phyloP scores from a whole-genome alignment of 2,329 filamentous ascomycete genomes.

The Colletotrichum sojae region DNA sequence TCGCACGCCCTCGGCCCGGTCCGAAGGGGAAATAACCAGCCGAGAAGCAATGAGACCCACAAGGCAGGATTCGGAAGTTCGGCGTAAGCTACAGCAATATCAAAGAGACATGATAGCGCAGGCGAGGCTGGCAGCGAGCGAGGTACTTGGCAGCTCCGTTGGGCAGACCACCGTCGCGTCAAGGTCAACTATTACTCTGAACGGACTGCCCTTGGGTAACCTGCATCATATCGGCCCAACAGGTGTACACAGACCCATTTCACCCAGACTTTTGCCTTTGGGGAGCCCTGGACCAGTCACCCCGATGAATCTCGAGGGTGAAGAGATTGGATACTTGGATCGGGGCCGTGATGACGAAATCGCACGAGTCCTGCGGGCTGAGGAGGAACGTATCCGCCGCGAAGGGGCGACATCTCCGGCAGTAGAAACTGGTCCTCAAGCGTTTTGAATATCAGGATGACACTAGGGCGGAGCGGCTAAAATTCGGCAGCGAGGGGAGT shows the following conservation, averaged over 20 bases:
- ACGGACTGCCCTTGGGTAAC: constrained; percentile 53
- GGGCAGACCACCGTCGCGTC: constrained; percentile 44
- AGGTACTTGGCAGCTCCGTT: constrained; percentile 47
- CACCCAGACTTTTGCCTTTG: constrained; percentile 65
- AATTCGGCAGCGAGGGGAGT: not conserved
- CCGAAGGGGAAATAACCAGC: constrained; percentile 45
- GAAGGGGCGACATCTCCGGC: constrained; percentile 51
- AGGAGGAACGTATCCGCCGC: constrained; percentile 50
- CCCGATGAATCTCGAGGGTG: constrained; percentile 68
- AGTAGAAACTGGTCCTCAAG: constrained; percentile 49
- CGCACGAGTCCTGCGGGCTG: constrained; percentile 43
- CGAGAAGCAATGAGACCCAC: constrained; percentile 45
- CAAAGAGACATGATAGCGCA: constrained; percentile 74
- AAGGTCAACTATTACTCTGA: constrained; percentile 51
- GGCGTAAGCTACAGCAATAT: constrained; percentile 69
- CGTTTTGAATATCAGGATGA: constrained; percentile 42
- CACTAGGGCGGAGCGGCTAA: too few species aligned
- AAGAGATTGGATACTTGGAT: constrained; percentile 56
- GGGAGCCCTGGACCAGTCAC: constrained; percentile 74
- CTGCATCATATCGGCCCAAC: constrained; percentile 54
- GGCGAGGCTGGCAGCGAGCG: constrained; percentile 61
- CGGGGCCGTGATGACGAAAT: constrained; percentile 46
- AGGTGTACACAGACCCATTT: constrained; percentile 61
- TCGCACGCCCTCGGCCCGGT: constrained; percentile 33
- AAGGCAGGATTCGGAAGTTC: constrained; percentile 62